Evolutionary conservation across 2,329 filamentous ascomycete species (phyloP).

Genomic region (Clonostachys byssicola): DNA sequence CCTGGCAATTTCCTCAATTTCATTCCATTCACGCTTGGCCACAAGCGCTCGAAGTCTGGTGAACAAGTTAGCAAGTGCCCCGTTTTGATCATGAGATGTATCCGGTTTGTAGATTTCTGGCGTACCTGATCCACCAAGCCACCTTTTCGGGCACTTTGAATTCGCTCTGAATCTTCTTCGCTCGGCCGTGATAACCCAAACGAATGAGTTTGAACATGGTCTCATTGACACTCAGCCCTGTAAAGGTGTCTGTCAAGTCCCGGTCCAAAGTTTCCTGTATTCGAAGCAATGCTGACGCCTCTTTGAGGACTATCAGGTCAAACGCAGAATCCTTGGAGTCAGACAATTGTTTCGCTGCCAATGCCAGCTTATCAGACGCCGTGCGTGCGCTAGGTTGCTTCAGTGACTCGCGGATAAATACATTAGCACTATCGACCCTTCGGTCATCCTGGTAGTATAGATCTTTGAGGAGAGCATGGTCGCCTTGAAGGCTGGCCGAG

Average conservation of each 20-base stretch:
- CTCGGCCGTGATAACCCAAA: conserved; percentile 77
- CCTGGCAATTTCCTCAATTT: conserved; percentile 81
- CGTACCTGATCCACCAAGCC: conserved; percentile 75
- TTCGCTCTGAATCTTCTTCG: conserved; percentile 82
- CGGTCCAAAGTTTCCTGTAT: conserved; percentile 84
- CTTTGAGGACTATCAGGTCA: conserved; percentile 72
- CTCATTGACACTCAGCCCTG: conserved; percentile 83
- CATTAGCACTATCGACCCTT: conserved; percentile 78
- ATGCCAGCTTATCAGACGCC: conserved; percentile 80
- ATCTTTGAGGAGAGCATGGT: conserved; percentile 85
- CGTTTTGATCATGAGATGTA: background rate
- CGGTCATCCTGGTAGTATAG: conserved; percentile 97
- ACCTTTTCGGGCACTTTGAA: conserved; percentile 93
- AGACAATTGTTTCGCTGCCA: conserved; percentile 76
- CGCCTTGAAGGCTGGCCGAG: conserved; percentile 62
- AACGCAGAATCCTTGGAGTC: conserved; percentile 78
- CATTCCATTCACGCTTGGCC: conserved; percentile 84
- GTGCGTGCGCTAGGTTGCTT: conserved; percentile 65
- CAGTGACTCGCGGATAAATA: conserved; percentile 83
- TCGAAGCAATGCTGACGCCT: conserved; percentile 75
- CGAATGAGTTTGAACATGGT: conserved; percentile 87
- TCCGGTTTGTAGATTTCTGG: conserved; percentile 3
- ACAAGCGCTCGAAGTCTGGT: conserved; percentile 80
- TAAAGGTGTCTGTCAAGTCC: conserved; percentile 73
- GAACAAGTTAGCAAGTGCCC: background rate